Evolutionary conservation across 2,329 filamentous ascomycete genomes (phyloP).

Genomic region (Epichloe brachyelytri): DNA sequence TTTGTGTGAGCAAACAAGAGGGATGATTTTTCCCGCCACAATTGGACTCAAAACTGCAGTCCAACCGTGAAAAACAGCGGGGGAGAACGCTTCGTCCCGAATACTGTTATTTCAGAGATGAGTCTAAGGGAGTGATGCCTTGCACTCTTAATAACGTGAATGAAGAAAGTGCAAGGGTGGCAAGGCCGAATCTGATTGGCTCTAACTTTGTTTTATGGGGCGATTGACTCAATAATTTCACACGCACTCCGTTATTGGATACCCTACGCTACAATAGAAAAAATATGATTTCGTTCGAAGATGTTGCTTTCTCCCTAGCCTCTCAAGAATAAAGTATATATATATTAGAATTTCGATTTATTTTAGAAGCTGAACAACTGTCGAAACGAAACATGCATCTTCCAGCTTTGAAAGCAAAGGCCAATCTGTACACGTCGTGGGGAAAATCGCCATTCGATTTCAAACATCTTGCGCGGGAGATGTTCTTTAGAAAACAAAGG

Average conservation of each 20-base stretch:
- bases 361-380: no score
- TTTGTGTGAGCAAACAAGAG: not conserved
- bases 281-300: no score
- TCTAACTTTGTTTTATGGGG: not conserved
- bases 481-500: not conserved
- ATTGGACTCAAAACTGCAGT: no score
- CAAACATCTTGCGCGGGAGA: not conserved
- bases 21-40: no score
- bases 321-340: no score
- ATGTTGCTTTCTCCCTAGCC: no score
- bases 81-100: not conserved
- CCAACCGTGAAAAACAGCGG: not conserved
- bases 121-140: not conserved
- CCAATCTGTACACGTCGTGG: not conserved
- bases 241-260: no score
- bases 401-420: not conserved
- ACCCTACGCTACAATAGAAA: no score
- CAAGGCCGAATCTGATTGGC: slow-evolving; percentile 1
- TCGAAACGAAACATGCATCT: no score
- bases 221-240: no score
- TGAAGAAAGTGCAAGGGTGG: not conserved
- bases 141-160: not conserved
- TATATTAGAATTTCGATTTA: no score
- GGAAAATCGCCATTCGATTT: not conserved
- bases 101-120: not conserved